These are phyloP conservation scores for Pleurotus tuoliensis DNA, from an alignment of 768 basidiomycete genomes.

Conservation along the genomic window DNA sequence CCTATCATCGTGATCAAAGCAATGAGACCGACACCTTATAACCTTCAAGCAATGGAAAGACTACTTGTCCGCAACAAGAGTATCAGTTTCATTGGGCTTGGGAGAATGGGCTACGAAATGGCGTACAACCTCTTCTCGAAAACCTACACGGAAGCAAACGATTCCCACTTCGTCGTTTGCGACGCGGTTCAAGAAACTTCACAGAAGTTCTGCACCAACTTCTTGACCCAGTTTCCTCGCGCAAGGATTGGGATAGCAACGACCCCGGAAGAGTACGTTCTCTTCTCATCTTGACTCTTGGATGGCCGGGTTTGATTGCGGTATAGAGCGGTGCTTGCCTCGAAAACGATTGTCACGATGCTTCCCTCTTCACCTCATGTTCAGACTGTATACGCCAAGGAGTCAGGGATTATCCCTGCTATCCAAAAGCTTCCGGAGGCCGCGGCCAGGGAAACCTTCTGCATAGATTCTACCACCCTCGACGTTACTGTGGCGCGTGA, in stretches of 20 bases:
- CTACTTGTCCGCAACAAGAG: constrained; percentile 38
- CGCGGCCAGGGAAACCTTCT: constrained; percentile 44
- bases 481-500: constrained; percentile 72
- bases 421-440: constrained; percentile 45
- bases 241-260: constrained; percentile 54
- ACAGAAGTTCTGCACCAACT: constrained; percentile 49
- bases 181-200: constrained; percentile 66
- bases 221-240: constrained; percentile 53
- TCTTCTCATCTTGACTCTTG: constrained; percentile 8
- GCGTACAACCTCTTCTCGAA: constrained; percentile 80
- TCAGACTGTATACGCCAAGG: constrained; percentile 60
- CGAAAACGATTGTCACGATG: constrained; percentile 80
- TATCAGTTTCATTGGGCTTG: constrained; percentile 82
- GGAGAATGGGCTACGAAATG: constrained; percentile 89
- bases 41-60: constrained; percentile 35
- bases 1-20: neutral
- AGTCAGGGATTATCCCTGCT: constrained; percentile 57
- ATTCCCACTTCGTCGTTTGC: constrained; percentile 70
- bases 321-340: constrained; percentile 57
- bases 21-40: constrained; percentile 51
- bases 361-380: constrained; percentile 91
- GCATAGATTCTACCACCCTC: constrained; percentile 89
- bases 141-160: constrained; percentile 40
- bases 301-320: constrained; percentile 10
- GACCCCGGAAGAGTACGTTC: constrained; percentile 71